Base-by-base conservation (phyloP, 345 rosid species). In the Eucalyptus curtisii region DNA sequence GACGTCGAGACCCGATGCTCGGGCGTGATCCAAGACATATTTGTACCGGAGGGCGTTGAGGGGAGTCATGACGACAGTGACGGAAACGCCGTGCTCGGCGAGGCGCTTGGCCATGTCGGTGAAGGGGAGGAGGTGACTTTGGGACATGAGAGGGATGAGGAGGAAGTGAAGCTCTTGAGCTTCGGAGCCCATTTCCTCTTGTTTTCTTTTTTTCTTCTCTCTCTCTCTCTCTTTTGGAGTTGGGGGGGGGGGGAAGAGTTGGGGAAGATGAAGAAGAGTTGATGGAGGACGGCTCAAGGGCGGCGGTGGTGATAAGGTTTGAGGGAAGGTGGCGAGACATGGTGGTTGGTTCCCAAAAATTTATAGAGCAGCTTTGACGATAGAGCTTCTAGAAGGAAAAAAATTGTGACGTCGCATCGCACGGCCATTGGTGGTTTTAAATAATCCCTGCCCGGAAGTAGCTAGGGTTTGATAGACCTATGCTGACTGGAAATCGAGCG, bases 101-200 rank as follows among this genome's bases (percentile, higher is more conserved):
- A 91, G 89, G 42, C 57, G 86, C 82, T 87, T 88, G 49, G 93
- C 94, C 90, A 92, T 68, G 85, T 91, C 92, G 14, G 85, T 88
- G 90, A 93, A 90, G 30, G 93, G 94, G 81, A 92, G 91, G 66
- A 92, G 92, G 87, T 93, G 93, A 68, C 94, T 89, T 59, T 90
- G 92, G 47, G 92, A 88, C 93, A 93, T 93, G 20, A 93, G 80
- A 30, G 93, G 94, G 61, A 90, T 59, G 49, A 93, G 84, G 71
- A 91, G 88, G 88, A 93, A 93, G 86, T 57, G 90, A 57, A 84
- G 89, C 24, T 82, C 49, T 76, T 40, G 82, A 76, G 27, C 30
- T 0, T 40, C 82, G 30, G 27, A 37, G 47, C 82, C 82, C 82
- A 76, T 76, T 37, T 40, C 82, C 33, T n/a, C 76, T 64, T 64